Evolutionary conservation across 345 rosid species (phyloP), one percentile per base, ranked within the genome.

Genomic region (Sonneratia caseolaris): DNA sequence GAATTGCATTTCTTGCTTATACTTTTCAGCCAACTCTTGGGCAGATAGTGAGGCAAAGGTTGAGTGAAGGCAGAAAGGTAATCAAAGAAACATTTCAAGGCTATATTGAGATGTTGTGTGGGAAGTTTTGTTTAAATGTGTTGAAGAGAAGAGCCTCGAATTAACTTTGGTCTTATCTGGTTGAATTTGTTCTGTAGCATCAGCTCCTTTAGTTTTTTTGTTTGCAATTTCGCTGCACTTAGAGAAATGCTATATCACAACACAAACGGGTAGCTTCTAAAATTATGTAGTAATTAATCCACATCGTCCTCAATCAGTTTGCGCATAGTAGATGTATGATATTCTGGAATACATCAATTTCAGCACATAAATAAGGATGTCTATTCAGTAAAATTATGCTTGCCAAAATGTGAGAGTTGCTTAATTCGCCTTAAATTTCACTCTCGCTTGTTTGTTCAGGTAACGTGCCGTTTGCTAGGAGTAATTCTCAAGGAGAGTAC

Each of bases 31-130:
- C 89, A 51, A 87, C 93, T 9, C 76, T 90, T 84, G 95, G 89
- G 37, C 98, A 90, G 75, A 77, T 92, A 75, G 91, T 90, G 68
- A 86, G 95, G 77, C 97, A 89, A 81, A 92, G 85, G 77, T 82
- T 92, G 82, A 86, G 96, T 66, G 98, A 87, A 85, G 98, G 96
- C 75, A 88, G 94, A 80, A 90, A 90, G 94, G 96, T 92, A 83
- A 72, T 43, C 42, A 65, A 67, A 21, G 38, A 32, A 40, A 45
- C 71, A 74, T 12, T 24, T 37, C 61, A 61, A 65, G 73, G 40
- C 64, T 13, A 64, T 64, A n/a, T 55, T n/a, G 19, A 22, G 35
- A 11, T 48, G 36, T 2, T 43, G 68, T 47, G 69, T 37, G 13
- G 42, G 13, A 24, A 42, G 70, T 68, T 47, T 10, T 68, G 70